Evolutionary conservation across 148 eudicot species (phyloP).

Genomic region (Silene conica): DNA sequence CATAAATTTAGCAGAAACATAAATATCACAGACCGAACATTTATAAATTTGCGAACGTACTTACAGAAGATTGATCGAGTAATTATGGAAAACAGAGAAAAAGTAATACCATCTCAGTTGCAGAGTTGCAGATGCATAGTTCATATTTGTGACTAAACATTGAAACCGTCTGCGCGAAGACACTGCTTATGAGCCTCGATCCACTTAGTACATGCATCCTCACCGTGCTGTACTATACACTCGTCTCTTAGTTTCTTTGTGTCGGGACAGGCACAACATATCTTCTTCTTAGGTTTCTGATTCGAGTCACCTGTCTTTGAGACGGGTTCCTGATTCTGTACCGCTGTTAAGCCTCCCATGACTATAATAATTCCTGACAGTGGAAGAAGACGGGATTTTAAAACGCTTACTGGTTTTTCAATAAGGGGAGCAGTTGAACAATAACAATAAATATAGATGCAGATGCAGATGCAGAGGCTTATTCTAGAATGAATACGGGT

Average conservation of each 20-base stretch:
- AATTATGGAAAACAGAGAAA: neutral
- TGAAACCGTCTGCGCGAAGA: slow-evolving; percentile 93
- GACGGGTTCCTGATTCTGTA: slow-evolving; percentile 29
- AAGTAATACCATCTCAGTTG: neutral
- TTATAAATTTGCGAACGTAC: too few species aligned
- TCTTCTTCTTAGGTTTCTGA: slow-evolving; percentile 88
- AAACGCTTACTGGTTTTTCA: neutral
- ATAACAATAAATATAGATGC: neutral
- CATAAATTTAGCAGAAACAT: too few species aligned
- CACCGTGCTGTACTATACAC: slow-evolving; percentile 87
- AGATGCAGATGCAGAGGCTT: neutral
- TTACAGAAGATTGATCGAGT: neutral
- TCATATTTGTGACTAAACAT: slow-evolving; percentile 33
- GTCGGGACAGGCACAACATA: slow-evolving; percentile 95
- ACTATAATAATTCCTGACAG: neutral
- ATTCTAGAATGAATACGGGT: neutral
- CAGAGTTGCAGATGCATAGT: neutral
- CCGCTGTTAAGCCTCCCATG: slow-evolving; percentile 39
- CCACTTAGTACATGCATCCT: slow-evolving; percentile 77
- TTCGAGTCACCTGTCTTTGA: slow-evolving; percentile 29
- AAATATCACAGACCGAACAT: too few species aligned
- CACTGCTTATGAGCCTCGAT: slow-evolving; percentile 84
- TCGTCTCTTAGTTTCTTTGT: slow-evolving; percentile 89
- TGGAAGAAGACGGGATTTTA: neutral
- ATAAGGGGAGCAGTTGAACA: neutral